Conservation (phyloP, 306 rosid genomes). For the Pyrus bretschneideri region DNA sequence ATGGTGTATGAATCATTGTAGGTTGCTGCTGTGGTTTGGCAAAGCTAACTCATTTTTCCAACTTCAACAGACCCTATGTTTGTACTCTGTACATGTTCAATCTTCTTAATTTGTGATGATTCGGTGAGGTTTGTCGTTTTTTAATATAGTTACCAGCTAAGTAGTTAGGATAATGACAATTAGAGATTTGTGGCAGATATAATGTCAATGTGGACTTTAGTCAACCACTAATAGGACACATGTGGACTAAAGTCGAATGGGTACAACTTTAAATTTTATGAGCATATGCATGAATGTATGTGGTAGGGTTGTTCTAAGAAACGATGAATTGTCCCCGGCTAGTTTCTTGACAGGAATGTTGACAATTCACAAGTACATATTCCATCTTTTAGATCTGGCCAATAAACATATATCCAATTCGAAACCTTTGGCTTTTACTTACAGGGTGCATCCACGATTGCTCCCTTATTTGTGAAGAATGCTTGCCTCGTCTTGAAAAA, state of each 20-base stretch:
- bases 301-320: neutral
- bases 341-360: too few species aligned
- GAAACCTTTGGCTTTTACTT: too few species aligned
- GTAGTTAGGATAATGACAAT: neutral
- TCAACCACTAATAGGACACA: neutral
- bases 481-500: too few species aligned
- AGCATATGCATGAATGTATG: too few species aligned
- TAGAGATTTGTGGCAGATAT: neutral
- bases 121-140: conserved; percentile 3
- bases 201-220: neutral
- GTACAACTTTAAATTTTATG: neutral
- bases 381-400: neutral
- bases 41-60: neutral
- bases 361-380: too few species aligned
- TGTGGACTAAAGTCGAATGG: neutral
- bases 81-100: neutral
- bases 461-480: too few species aligned
- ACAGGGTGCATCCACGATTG: too few species aligned
- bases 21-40: neutral
- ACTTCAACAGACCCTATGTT: neutral
- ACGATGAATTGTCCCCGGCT: too few species aligned
- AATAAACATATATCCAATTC: too few species aligned
- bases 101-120: neutral
- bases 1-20: neutral
- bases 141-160: too few species aligned